Base-by-base conservation (phyloP, 176 grass and related monocot species). In the Eragrostis curvula region DNA sequence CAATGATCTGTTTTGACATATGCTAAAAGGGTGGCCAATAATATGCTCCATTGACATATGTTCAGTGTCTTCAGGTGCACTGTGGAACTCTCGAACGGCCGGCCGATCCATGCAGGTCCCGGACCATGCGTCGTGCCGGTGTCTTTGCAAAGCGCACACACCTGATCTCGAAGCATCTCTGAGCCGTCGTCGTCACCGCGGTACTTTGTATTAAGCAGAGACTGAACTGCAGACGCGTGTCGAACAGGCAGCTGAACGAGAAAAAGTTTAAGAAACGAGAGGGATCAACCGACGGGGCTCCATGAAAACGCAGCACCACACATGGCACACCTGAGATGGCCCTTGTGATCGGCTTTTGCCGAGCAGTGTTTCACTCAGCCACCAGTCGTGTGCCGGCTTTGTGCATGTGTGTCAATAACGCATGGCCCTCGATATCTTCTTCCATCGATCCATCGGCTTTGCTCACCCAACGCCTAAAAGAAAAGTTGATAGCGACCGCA, bases 301-400 rank as follows among this genome's bases (percentile, higher is more conserved):
- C 32, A 36, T 2, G n/a, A n/a, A n/a, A 25, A 42, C 39, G 73
- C 53, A 60, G 73, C 53, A 39, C 73, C 73, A 76, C 73, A 44
- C 53, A 40, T 42, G 24, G 1, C 25, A 12, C 13, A 44, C 21
- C 57, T 3, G 21, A 40, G 0, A 53, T 25, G 32, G 32, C 4
- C 32, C 32, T 36, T 18, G 20, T 3, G 52, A 13, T 17, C 32
- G 36, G 30, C 73, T 75, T 43, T 41, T 23, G 32, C 51, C 7
- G 20, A 75, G 12, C 50, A 51, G 32, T 36, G 32, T 36, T 36
- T 36, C 4, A 15, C 68, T 71, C 16, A n/a, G 20, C 25, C 39
- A 23, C 55, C 55, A 44, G 36, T 17, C 53, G 53, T 44, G 52
- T 75, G 55, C 25, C 39, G 36, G 8, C 55, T 15, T 64, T 59